Conservation (phyloP, 768 basidiomycete species). For the Leccinum boreale region DNA sequence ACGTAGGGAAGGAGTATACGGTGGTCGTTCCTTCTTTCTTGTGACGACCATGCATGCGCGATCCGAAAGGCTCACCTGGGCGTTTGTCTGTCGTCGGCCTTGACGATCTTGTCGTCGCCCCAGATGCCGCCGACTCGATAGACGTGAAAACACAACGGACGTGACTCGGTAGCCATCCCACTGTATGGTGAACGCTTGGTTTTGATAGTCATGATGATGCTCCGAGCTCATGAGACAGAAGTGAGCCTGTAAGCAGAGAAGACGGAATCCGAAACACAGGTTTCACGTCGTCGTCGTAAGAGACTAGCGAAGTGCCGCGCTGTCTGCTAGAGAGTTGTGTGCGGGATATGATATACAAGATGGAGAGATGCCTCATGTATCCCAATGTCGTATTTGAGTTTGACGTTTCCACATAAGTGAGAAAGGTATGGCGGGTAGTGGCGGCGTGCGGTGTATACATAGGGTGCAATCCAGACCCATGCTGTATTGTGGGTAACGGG, state of each 20-base stretch:
- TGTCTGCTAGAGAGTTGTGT: neutral
- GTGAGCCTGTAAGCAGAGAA: neutral
- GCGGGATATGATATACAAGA: neutral
- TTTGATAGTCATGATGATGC: conserved; percentile 1
- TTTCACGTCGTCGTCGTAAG: conserved; percentile 2
- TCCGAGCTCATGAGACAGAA: neutral
- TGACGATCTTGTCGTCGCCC: conserved; percentile 28
- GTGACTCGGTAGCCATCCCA: conserved; percentile 2
- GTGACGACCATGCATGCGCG: neutral
- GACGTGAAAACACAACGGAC: conserved; percentile 23
- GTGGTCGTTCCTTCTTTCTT: neutral
- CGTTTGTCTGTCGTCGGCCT: conserved; percentile 26
- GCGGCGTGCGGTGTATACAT: neutral
- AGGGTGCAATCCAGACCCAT: neutral
- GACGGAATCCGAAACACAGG: neutral
- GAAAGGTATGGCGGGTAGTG: neutral
- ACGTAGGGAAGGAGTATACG: neutral
- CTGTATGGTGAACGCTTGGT: neutral
- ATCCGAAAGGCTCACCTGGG: conserved; percentile 16
- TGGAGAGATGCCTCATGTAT: neutral
- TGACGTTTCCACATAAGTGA: neutral
- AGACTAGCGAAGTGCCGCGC: neutral
- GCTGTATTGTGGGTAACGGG: neutral
- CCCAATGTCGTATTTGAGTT: neutral
- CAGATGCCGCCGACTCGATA: conserved; percentile 28